phyloP scores from a whole-genome alignment of 768 basidiomycete genomes.

The Pisolithus albus region DNA sequence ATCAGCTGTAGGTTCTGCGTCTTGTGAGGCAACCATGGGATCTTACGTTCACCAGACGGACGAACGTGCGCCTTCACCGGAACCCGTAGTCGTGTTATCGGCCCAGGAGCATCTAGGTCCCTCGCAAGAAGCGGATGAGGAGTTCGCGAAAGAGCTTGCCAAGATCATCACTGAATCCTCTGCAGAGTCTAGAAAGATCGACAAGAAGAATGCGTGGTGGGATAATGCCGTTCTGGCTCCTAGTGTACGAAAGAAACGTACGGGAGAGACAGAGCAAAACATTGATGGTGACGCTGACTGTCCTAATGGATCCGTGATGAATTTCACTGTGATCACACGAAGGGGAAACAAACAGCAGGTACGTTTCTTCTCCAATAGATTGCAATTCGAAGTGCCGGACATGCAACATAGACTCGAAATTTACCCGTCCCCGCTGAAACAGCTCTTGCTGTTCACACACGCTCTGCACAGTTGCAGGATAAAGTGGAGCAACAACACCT shows the following conservation, averaged over 20 bases:
- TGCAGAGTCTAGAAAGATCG: slow-evolving; percentile 74
- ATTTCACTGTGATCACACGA: slow-evolving; percentile 89
- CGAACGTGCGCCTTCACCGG: slow-evolving; percentile 76
- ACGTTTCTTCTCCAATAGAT: slow-evolving; percentile 15
- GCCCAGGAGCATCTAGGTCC: slow-evolving; percentile 72
- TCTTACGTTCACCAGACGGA: slow-evolving; percentile 30
- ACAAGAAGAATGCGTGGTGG: slow-evolving; percentile 87
- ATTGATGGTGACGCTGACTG: slow-evolving; percentile 32
- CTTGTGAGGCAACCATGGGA: neutral
- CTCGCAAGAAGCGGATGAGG: slow-evolving; percentile 83
- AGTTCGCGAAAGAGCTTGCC: slow-evolving; percentile 92
- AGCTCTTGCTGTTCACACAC: slow-evolving; percentile 83
- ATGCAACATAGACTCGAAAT: slow-evolving; percentile 58
- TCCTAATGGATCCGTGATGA: slow-evolving; percentile 51
- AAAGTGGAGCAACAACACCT: slow-evolving; percentile 95
- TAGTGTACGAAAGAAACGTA: slow-evolving; percentile 56
- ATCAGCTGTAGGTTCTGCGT: slow-evolving; percentile 42
- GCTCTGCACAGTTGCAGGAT: slow-evolving; percentile 86
- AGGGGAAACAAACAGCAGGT: slow-evolving; percentile 91
- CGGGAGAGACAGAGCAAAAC: slow-evolving; percentile 53
- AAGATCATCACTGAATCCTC: slow-evolving; percentile 90
- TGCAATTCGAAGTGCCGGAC: slow-evolving; percentile 8
- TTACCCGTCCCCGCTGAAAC: slow-evolving; percentile 86
- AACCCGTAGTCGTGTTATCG: slow-evolving; percentile 68
- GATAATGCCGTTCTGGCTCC: slow-evolving; percentile 77